Base-by-base conservation (phyloP, 108 stramenopile genomes). In the Fragilaria crotonensis region DNA sequence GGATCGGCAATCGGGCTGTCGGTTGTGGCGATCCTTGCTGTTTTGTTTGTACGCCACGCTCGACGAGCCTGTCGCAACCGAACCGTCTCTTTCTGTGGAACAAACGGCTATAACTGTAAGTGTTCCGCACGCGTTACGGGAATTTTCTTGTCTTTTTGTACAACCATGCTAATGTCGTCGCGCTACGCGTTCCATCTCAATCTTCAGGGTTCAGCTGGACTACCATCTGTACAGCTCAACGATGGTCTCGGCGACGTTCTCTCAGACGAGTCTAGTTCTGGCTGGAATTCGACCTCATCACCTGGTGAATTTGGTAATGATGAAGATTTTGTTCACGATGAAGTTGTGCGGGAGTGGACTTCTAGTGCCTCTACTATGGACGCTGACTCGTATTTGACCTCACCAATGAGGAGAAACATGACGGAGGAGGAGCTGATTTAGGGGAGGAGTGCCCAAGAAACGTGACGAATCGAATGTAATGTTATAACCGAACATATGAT, bases 261-360 rank as follows among this genome's bases (percentile, higher is more conserved):
- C 19, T 56, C 54, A 19, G 54, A 33, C 17, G 54, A 56, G 31
- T 26, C 25, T 21, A 31, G 30, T 36, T 19, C 25, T 36, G 54
- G 54, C 18, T 56, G 54, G 54, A 56, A 56, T 56, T 56, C 54
- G 20, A 41, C 36, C 11, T 41, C 36, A 41, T 41, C 36, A 11
- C 36, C 36, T 7, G 36, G 11, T 41, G 36, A 41, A 41, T 41
- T 41, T 14, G 36, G 36, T 11, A 41, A 41, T 41, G 36, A 41
- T n/a, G n/a, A n/a, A n/a, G n/a, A n/a, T n/a, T n/a, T n/a, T n/a
- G n/a, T n/a, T n/a, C n/a, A n/a, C n/a, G n/a, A n/a, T n/a, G n/a
- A n/a, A n/a, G n/a, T n/a, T n/a, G n/a, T n/a, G n/a, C n/a, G n/a
- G n/a, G n/a, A n/a, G n/a, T n/a, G n/a, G n/a, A n/a, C n/a, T n/a